Base-by-base conservation (phyloP, 208 protist genomes). In the Leishmania martiniquensis region DNA sequence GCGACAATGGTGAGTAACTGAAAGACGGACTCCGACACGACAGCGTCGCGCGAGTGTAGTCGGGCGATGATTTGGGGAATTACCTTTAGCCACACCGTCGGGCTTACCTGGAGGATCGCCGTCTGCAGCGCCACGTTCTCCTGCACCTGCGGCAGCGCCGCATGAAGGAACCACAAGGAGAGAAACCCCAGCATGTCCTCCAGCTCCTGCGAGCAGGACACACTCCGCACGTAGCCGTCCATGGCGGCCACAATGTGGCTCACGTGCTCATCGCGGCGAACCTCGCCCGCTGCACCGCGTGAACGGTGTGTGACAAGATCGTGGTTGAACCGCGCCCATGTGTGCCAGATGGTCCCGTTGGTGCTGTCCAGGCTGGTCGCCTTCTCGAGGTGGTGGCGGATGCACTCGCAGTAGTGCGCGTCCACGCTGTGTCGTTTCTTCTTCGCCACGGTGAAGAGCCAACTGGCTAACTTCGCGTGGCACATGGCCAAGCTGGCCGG, bases 61-160 rank as follows among this genome's bases (percentile, higher is more conserved):
- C 99, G 95, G 34, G 99, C 99, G 80, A 99, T 99, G 44, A 99
- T 97, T 90, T 99, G 99, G n/a, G 99, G 99, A 55, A 99, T 98
- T n/a, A 99, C 99, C 80, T 99, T 97, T 6, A 99, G 93, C 99
- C 99, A 99, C 51, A 99, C 99, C 51, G 99, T 98, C 44, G 99
- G 94, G 39, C 84, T 92, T 2, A 99, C 94, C 12, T 92, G 90
- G 54, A 92, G 80, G 78, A 99, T 97, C 67, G 95, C 95, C 22
- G 94, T 77, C 52, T 91, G 83, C 37, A 99, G 67, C 10, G 86
- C 89, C 10, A 74, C 65, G 80, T 85, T 96, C 62, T 54, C 80
- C 73, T 91, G 85, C 34, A 96, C 84, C 72, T 85, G 69, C 45
- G 84, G 85, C 34, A 91, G 72, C 34, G 88, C 76, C 32, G 90